Evolutionary conservation across 352 stramenopile species (phyloP), one percentile per base, ranked within the genome.

Genomic region (Blastocystis sp.): DNA sequence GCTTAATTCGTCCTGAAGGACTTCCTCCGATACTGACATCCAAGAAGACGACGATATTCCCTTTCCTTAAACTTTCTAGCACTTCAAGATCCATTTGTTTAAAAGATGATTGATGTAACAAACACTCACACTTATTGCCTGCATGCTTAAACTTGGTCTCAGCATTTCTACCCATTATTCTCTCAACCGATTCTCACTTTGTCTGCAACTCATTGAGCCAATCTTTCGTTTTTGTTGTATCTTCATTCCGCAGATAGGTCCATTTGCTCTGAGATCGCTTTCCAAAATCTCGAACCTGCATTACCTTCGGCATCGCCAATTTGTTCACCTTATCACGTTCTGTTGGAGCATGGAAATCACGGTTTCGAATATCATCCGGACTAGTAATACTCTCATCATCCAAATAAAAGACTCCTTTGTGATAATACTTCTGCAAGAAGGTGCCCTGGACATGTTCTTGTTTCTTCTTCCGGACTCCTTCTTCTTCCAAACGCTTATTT

Each of bases 281-380:
- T 21, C 96, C 96, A 91, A 99, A 98, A 83, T 98, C 98, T 88
- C 97, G 97, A 58, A 98, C 95, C 87, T 98, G 94, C 93, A 98
- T 97, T 74, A 98, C 93, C 46, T 94, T 90, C 0, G 95, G 95
- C 85, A 98, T 91, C 88, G 94, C 90, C 87, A 94, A 56, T 77
- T 90, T 89, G 29, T 90, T 81, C 35, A 77, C 56, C 66, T 89
- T 91, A 66, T 92, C 89, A 42, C 90, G 88, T 39, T 88, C 80
- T n/a, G 90, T 92, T 29, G 90, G 78, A 4, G 54, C 89, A 24
- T 88, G 77, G 73, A 90, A 90, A 39, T 90, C 90, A 59, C 89
- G 74, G 46, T 69, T 66, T 14, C 90, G 74, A 39, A 92, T 90
- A 78, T 92, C 90, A 39, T 91, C 66, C 21, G 14, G 2, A 54